phyloP scores from a whole-genome alignment of 139 green algal species.

The Haematococcus lacustris region DNA sequence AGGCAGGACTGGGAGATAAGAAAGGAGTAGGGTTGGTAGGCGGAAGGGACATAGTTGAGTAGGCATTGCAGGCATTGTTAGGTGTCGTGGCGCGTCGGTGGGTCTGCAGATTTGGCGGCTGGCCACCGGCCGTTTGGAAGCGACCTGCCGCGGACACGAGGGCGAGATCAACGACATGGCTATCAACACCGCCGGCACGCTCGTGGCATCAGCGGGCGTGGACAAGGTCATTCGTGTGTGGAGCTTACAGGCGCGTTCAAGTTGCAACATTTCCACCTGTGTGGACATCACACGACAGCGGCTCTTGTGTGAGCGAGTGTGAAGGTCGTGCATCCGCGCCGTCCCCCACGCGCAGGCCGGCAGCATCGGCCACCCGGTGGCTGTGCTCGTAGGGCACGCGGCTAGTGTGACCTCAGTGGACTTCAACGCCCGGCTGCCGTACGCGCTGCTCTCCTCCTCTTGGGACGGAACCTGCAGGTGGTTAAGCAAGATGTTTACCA shows the following conservation, averaged over 20 bases:
- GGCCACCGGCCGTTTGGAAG: slow-evolving; percentile 55
- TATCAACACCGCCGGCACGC: slow-evolving; percentile 35
- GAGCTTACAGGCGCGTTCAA: slow-evolving; percentile 45
- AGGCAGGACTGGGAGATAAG: too few species aligned
- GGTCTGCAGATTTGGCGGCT: too few species aligned
- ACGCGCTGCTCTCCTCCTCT: slow-evolving; percentile 57
- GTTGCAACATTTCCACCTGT: too few species aligned
- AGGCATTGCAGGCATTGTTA: too few species aligned
- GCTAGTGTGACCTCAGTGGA: slow-evolving; percentile 49
- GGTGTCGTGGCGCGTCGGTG: too few species aligned
- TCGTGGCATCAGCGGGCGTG: slow-evolving; percentile 54
- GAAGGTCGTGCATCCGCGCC: too few species aligned
- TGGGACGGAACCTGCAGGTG: slow-evolving; percentile 61
- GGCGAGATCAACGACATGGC: slow-evolving; percentile 65
- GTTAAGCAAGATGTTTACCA: too few species aligned
- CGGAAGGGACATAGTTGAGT: too few species aligned
- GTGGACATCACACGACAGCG: too few species aligned
- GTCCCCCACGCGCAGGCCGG: too few species aligned
- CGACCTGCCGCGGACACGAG: slow-evolving; percentile 50
- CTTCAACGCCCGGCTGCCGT: slow-evolving; percentile 48
- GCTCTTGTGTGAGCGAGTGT: too few species aligned
- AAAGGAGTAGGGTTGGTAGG: too few species aligned
- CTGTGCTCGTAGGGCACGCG: slow-evolving; percentile 57
- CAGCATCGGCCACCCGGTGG: slow-evolving; percentile 42
- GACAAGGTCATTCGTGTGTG: slow-evolving; percentile 58